These are phyloP conservation scores for Ensete ventricosum DNA, from an alignment of 176 grass and related monocot genomes.

Conservation along the genomic window DNA sequence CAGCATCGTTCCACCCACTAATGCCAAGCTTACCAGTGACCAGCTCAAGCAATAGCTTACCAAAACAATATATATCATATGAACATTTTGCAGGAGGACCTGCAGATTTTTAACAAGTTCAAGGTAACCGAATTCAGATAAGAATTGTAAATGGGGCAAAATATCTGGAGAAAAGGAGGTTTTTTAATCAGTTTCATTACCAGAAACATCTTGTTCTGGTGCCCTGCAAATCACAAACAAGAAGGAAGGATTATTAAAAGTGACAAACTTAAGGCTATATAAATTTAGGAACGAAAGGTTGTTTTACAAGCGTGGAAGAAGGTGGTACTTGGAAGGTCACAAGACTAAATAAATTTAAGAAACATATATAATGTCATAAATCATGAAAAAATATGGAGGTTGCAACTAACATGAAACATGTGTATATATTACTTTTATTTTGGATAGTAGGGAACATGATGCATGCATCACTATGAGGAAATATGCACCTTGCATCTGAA, in stretches of 20 bases:
- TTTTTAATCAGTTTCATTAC: conserved; percentile 25
- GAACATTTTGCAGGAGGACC: conserved; percentile 55
- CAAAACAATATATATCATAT: conserved; percentile 82
- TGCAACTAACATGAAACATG: too few species aligned
- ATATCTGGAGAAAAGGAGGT: neutral
- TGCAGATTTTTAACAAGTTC: conserved; percentile 30
- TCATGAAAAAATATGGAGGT: too few species aligned
- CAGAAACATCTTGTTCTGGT: conserved; percentile 61
- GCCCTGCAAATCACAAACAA: conserved; percentile 33
- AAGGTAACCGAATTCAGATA: neutral
- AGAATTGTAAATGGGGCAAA: neutral
- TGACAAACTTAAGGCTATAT: neutral
- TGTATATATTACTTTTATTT: too few species aligned
- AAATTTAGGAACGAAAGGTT: neutral
- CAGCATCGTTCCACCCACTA: conserved; percentile 49
- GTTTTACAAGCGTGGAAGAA: neutral
- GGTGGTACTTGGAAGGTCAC: neutral
- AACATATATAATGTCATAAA: too few species aligned
- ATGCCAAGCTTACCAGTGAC: conserved; percentile 77
- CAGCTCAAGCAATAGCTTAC: conserved; percentile 86
- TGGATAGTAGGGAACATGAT: too few species aligned
- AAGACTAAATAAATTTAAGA: too few species aligned
- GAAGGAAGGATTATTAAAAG: conserved; percentile 19
- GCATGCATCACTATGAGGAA: too few species aligned
- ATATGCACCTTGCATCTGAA: too few species aligned